These are phyloP conservation scores for Saccharomyces cerevisiae DNA, from an alignment of 805 yeast species.

Conservation along the genomic window DNA sequence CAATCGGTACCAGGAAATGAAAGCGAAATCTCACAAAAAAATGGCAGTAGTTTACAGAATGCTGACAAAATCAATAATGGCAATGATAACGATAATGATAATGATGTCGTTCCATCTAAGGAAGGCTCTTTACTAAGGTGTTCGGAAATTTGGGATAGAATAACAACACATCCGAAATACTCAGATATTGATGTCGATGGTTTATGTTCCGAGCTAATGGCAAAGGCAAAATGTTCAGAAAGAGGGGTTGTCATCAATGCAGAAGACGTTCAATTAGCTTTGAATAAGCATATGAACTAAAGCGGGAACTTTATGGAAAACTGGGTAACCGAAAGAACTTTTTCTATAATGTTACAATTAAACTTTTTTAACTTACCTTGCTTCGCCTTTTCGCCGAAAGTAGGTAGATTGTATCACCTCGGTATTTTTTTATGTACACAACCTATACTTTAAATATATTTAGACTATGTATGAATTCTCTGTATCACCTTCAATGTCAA, in stretches of 20 bases:
- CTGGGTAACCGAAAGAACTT: background rate
- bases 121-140: slow-evolving; percentile 59
- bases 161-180: slow-evolving; percentile 87
- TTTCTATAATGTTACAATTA: background rate
- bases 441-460: background rate
- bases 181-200: slow-evolving; percentile 92
- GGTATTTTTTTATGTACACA: background rate
- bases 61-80: background rate
- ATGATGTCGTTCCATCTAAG: slow-evolving; percentile 60
- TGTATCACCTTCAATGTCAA: background rate
- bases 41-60: background rate
- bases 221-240: slow-evolving; percentile 93
- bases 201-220: slow-evolving; percentile 77
- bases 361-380: background rate
- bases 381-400: background rate
- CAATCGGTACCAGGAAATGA: slow-evolving; percentile 1
- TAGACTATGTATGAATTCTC: background rate
- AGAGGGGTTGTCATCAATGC: slow-evolving; percentile 82
- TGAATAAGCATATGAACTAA: slow-evolving; percentile 18
- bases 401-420: background rate
- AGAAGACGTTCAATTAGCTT: slow-evolving; percentile 60
- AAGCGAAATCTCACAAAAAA: background rate
- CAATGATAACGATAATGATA: slow-evolving; percentile 24
- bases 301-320: background rate
- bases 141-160: slow-evolving; percentile 93